phyloP scores from a whole-genome alignment of 352 stramenopile genomes.

The Globisporangium spinosum region DNA sequence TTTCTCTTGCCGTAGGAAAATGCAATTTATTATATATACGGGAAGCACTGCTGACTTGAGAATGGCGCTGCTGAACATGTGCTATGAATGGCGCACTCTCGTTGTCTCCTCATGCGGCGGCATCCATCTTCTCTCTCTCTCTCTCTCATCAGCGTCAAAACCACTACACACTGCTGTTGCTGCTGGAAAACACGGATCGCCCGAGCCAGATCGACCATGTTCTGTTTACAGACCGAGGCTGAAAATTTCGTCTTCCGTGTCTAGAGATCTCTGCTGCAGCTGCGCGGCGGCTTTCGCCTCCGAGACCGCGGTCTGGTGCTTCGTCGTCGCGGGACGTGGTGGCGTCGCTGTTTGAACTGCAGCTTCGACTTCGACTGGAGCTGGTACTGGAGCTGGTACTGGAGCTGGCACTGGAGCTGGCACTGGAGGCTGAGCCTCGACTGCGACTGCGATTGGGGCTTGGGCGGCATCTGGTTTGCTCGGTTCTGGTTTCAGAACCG shows the following conservation, averaged over 20 bases:
- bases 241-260: constrained; percentile 75
- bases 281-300: constrained; percentile 7
- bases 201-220: background rate
- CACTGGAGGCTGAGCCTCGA: background rate
- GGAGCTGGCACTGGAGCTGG: background rate
- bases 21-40: constrained; percentile 1
- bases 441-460: constrained; percentile 1
- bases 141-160: background rate
- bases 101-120: no score
- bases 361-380: background rate
- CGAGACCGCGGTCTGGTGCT: background rate
- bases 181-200: background rate
- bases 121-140: background rate
- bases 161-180: background rate
- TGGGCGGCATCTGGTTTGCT: background rate
- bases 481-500: constrained; percentile 25
- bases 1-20: background rate
- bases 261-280: constrained; percentile 8
- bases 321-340: constrained; percentile 13
- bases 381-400: background rate
- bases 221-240: constrained; percentile 59
- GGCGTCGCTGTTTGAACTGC: background rate
- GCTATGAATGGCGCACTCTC: background rate
- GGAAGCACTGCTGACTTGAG: background rate
- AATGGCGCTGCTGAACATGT: background rate